Evolutionary conservation across 441 rosid species (phyloP), one percentile per base, ranked within the genome.

Genomic region (Gossypium schwendimanii): DNA sequence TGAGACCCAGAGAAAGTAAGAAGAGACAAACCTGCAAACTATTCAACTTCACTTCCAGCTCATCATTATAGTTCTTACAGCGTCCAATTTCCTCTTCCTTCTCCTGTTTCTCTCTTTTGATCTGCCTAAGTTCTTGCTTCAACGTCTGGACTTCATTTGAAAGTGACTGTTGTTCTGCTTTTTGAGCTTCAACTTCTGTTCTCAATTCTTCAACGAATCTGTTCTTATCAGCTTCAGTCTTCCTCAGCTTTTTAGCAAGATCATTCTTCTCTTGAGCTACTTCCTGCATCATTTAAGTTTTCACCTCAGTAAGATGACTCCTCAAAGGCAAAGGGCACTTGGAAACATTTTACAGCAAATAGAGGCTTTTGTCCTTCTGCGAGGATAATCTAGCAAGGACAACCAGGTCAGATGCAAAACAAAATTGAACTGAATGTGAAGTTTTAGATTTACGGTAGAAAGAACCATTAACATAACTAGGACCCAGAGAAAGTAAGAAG

Each of bases 41-140:
- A 82, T 93, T 94, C 80, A 93, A 81, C 73, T 86, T 85, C 62
- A 96, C 79, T 79, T 91, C 93, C 99, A 93, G 89, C 78, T 88
- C 92, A 80, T 93, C 90, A 68, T 91, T 91, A 83, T 88, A 89
- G 70, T 90, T 89, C 81, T 96, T 97, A 82, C 93, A 90, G 18
- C 97, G 87, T 63, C 92, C 88, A 82, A 91, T 80, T 79, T 87
- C 98, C 79, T 89, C 98, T 78, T 93, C 97, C 75, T 91, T 96
- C 82, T 96, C 92, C 74, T 86, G 88, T 82, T 90, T 93, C 81
- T 96, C 98, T 76, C 87, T 97, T 87, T 89, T 89, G 20, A 93
- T 87, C 81, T 96, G 98, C 76, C 88, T 96, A 44, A 90, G 86
- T 69, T 97, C 89, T 76, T 90, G 84, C 61, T 92, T 93, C 80